These are phyloP conservation scores for Biancaea sappan DNA, from an alignment of 306 rosid species.

Conservation along the genomic window DNA sequence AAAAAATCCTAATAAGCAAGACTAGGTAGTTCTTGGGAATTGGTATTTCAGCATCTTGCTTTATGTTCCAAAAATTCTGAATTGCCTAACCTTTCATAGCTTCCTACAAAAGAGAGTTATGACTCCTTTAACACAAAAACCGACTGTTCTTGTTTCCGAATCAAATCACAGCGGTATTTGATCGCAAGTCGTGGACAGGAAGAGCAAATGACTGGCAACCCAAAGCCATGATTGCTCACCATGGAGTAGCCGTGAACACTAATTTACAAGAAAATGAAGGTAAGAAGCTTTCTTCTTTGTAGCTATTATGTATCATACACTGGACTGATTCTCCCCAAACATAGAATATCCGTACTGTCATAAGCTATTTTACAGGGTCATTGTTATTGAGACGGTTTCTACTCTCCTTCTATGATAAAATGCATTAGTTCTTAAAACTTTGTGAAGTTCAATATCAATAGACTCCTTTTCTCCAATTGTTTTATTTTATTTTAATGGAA, in stretches of 20 bases:
- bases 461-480: slow-evolving; percentile 3
- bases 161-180: slow-evolving; percentile 68
- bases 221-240: slow-evolving; percentile 78
- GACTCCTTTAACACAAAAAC: neutral
- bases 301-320: slow-evolving; percentile 23
- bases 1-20: slow-evolving; percentile 23
- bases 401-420: too few relatives aligned
- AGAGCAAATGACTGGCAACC: slow-evolving; percentile 90
- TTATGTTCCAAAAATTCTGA: too few relatives aligned
- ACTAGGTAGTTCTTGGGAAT: slow-evolving; percentile 13
- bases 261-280: slow-evolving; percentile 95
- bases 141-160: slow-evolving; percentile 35
- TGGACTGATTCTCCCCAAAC: slow-evolving; percentile 16
- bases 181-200: slow-evolving; percentile 80
- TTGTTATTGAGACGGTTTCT: too few relatives aligned
- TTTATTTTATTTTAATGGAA: slow-evolving; percentile 16
- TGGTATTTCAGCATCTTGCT: slow-evolving; percentile 8
- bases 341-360: neutral
- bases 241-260: slow-evolving; percentile 96
- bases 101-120: too few relatives aligned
- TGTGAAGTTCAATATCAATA: slow-evolving; percentile 18
- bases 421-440: slow-evolving; percentile 1
- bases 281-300: slow-evolving; percentile 29
- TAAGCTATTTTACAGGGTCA: too few relatives aligned
- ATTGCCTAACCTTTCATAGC: too few relatives aligned